Percentiles rank a stretch among this genome's conserved stretches.
phyloP scores from a whole-genome alignment of 2,329 filamentous ascomycete species.

The Mycogone perniciosa region DNA sequence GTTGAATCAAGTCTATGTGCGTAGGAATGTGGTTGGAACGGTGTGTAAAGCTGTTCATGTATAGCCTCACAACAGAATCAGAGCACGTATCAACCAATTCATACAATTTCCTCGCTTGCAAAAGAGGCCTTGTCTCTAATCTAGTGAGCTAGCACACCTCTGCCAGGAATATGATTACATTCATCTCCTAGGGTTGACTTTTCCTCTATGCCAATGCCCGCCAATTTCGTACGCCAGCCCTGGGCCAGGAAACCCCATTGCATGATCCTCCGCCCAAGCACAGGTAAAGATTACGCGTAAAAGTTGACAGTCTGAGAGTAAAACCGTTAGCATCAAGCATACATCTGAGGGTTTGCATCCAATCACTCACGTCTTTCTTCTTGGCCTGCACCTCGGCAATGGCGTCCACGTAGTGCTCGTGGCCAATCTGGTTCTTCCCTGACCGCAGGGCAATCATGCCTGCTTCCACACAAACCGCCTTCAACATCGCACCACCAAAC shows the following conservation, averaged over 20 bases:
- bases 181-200: slow-evolving; percentile 8
- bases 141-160: slow-evolving; percentile 5
- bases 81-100: no score
- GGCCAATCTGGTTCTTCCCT: slow-evolving; percentile 92
- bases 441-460: slow-evolving; percentile 97
- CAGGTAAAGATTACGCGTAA: slow-evolving; percentile 36
- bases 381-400: slow-evolving; percentile 92
- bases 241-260: background rate
- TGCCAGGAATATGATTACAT: slow-evolving; percentile 9
- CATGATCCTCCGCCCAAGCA: slow-evolving; percentile 4
- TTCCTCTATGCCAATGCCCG: slow-evolving; percentile 10
- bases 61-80: no score
- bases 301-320: slow-evolving; percentile 48
- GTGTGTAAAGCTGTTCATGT: no score
- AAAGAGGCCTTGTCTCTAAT: slow-evolving; percentile 7
- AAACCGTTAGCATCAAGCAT: slow-evolving; percentile 1
- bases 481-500: slow-evolving; percentile 95
- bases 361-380: slow-evolving; percentile 74
- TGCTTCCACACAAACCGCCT: slow-evolving; percentile 97
- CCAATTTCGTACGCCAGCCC: slow-evolving; percentile 7
- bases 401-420: slow-evolving; percentile 98
- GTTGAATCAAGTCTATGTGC: no score
- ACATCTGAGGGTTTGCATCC: background rate
- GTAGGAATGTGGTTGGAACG: no score
- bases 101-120: slow-evolving; percentile 9